Evolutionary conservation across 352 stramenopile species (phyloP), one percentile per base, ranked within the genome.

Genomic region (Plasmopara viticola): DNA sequence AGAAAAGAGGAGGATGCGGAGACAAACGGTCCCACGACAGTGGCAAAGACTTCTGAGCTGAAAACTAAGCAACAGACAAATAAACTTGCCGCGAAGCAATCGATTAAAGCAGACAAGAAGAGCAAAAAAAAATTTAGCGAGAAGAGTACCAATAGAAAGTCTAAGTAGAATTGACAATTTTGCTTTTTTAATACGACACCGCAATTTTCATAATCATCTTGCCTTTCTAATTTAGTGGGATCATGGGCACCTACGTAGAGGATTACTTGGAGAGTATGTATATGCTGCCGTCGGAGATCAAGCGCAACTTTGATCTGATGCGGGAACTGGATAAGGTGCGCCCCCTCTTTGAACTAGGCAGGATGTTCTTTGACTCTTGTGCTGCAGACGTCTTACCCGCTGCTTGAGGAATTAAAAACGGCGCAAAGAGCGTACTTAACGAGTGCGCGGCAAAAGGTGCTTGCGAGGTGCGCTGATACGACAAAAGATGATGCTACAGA

Each of bases 241-340:
- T 7, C 39, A 94, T 94, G 83, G 83, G 83, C 38, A 94, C 83
- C 44, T 94, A 94, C 63, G 55, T 94, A 45, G 83, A 94, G 54
- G 83, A 94, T 71, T 91, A 79, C 46, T 62, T 94, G 20, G 83
- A 94, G 78, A 91, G 75, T 66, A 91, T 94, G 73, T 91, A 91
- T 68, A 85, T 91, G 78, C 78, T 94, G 40, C 83, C 83, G 60
- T 90, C 83, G 40, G 83, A 94, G 72, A 75, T 94, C 62, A 94
- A 94, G 69, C 80, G 83, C 58, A 94, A 94, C 70, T 94, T 94
- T 51, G 83, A 94, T 44, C 78, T 94, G 48, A 91, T 94, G 78
- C 78, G 83, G 15, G 83, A 94, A 64, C 65, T 94, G 9, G 83
- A 94, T 66, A 89, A 91, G 78, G 83, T 90, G 37, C 33, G 3